Percentiles rank a stretch among this genome's conserved stretches.
Conservation (phyloP, 2,329 filamentous ascomycete genomes). For the Phialocephala sp. region DNA sequence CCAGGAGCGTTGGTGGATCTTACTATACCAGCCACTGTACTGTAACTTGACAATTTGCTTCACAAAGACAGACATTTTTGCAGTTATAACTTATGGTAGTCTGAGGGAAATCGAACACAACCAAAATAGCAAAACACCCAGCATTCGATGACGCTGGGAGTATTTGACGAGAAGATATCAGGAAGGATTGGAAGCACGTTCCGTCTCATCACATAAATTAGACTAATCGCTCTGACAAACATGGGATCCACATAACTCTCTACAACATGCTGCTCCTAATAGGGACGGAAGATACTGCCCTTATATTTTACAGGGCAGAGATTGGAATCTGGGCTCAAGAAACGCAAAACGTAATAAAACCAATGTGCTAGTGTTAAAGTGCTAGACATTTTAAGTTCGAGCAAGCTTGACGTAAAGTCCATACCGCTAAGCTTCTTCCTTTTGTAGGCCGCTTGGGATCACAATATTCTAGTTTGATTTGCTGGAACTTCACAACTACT, state of each 20-base stretch:
- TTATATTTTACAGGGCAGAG: too few relatives aligned
- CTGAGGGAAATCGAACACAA: neutral
- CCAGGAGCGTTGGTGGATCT: neutral
- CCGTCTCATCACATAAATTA: neutral
- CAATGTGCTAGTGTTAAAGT: too few relatives aligned
- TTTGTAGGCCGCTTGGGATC: too few relatives aligned
- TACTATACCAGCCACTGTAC: neutral
- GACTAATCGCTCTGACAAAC: neutral
- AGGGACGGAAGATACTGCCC: too few relatives aligned
- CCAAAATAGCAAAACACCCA: neutral
- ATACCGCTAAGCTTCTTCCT: neutral
- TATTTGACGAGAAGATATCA: neutral
- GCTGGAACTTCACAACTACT: neutral
- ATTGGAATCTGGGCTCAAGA: too few relatives aligned
- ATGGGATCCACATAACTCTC: neutral
- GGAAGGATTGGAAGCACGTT: neutral
- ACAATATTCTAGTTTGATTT: neutral
- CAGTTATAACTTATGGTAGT: neutral
- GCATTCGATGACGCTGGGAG: neutral
- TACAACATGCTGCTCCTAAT: neutral
- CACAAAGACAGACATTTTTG: neutral
- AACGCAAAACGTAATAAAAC: too few relatives aligned
- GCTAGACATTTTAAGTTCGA: too few relatives aligned
- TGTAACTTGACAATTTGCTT: neutral
- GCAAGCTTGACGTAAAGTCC: neutral